These are phyloP conservation scores for Trichoderma koningii DNA, from an alignment of 2,329 filamentous ascomycete genomes.

Conservation along the genomic window DNA sequence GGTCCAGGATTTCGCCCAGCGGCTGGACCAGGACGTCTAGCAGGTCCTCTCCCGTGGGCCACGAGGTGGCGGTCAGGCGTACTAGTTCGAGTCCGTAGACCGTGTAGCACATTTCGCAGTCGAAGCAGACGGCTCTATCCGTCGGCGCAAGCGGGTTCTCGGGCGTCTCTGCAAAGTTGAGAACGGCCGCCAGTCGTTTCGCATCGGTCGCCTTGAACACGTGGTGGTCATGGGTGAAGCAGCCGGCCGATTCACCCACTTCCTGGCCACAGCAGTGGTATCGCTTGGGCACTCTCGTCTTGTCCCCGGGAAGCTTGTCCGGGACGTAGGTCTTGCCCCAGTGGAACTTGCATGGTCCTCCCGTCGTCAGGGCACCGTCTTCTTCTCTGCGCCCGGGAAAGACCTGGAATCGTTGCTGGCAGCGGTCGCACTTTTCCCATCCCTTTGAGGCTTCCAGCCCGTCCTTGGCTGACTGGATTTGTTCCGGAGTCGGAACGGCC, in stretches of 20 bases:
- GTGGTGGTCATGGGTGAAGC: conserved; percentile 69
- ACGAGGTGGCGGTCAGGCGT: conserved; percentile 83
- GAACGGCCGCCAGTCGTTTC: conserved; percentile 72
- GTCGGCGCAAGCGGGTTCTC: conserved; percentile 55
- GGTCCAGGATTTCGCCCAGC: conserved; percentile 78
- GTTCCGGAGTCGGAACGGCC: conserved; percentile 62
- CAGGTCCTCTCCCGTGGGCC: conserved; percentile 74
- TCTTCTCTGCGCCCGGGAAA: conserved; percentile 80
- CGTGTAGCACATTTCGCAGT: conserved; percentile 98
- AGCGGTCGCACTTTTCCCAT: conserved; percentile 89
- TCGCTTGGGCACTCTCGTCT: conserved; percentile 58
- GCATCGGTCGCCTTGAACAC: conserved; percentile 83
- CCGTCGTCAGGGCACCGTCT: conserved; percentile 74
- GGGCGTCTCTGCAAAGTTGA: conserved; percentile 81
- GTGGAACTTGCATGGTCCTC: conserved; percentile 79
- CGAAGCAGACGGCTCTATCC: conserved; percentile 75
- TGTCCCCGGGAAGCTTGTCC: conserved; percentile 57
- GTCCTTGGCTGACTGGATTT: conserved; percentile 65
- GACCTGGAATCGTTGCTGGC: conserved; percentile 82
- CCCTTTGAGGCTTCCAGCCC: conserved; percentile 69
- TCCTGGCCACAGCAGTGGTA: conserved; percentile 79
- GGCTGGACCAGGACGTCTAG: conserved; percentile 86
- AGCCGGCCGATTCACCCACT: conserved; percentile 73
- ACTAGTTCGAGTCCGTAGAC: conserved; percentile 85
- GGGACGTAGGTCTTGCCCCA: conserved; percentile 70